These are phyloP conservation scores for Elsinoe fawcettii DNA, from an alignment of 2,329 filamentous ascomycete species.

Conservation along the genomic window DNA sequence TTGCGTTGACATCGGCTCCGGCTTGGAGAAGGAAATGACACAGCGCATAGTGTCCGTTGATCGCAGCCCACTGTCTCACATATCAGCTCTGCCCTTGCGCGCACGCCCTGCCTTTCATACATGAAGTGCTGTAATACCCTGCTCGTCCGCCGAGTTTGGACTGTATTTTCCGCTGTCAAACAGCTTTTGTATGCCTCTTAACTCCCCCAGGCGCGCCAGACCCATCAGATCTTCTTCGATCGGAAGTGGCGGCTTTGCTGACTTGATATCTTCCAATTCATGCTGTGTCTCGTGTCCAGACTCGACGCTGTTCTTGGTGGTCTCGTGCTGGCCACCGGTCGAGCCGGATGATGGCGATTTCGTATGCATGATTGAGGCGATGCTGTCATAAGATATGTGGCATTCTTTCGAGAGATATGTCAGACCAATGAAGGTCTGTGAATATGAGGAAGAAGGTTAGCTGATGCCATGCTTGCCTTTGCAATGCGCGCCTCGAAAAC, in stretches of 20 bases:
- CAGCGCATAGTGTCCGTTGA: slow-evolving; percentile 97
- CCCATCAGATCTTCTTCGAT: slow-evolving; percentile 88
- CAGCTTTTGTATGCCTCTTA: slow-evolving; percentile 77
- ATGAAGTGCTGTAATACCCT: slow-evolving; percentile 93
- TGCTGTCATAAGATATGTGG: neutral
- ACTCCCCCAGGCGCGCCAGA: slow-evolving; percentile 78
- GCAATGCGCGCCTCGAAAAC: neutral
- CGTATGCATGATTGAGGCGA: neutral
- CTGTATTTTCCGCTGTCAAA: slow-evolving; percentile 77
- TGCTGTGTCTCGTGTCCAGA: slow-evolving; percentile 16
- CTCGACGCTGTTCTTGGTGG: neutral
- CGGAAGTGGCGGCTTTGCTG: slow-evolving; percentile 34
- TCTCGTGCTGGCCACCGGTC: neutral
- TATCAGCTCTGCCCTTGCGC: slow-evolving; percentile 8
- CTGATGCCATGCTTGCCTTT: neutral
- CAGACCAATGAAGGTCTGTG: neutral
- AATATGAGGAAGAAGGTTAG: neutral
- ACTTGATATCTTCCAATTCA: slow-evolving; percentile 30
- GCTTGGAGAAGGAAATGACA: slow-evolving; percentile 86
- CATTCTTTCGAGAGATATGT: neutral
- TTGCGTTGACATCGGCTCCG: slow-evolving; percentile 87
- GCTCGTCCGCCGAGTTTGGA: slow-evolving; percentile 75
- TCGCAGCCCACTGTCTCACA: slow-evolving; percentile 76
- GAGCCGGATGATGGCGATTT: slow-evolving; percentile 6
- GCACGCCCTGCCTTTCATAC: slow-evolving; percentile 46